Evolutionary conservation across 2,329 filamentous ascomycete genomes (phyloP).

Genomic region (Penicillium olsonii): DNA sequence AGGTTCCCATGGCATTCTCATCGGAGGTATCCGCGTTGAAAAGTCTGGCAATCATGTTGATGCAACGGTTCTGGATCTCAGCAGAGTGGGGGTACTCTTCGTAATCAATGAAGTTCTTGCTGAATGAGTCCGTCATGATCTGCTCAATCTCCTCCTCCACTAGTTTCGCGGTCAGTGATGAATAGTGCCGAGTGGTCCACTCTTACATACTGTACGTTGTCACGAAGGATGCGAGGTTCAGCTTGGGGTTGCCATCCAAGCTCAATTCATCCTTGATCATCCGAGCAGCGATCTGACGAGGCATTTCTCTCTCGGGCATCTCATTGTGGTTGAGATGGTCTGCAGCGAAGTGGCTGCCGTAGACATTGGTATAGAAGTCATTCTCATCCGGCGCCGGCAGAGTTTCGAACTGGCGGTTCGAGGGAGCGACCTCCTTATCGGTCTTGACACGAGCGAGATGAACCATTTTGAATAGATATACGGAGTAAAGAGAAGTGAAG

Average conservation of each 20-base stretch:
- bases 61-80: slow-evolving; percentile 88
- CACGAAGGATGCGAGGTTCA: slow-evolving; percentile 83
- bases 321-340: slow-evolving; percentile 77
- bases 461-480: slow-evolving; percentile 33
- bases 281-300: slow-evolving; percentile 86
- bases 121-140: slow-evolving; percentile 88
- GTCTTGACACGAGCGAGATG: slow-evolving; percentile 43
- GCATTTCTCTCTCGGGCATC: slow-evolving; percentile 92
- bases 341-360: slow-evolving; percentile 80
- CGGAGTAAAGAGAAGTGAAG: neutral
- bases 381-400: slow-evolving; percentile 44
- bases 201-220: slow-evolving; percentile 85
- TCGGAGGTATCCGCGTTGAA: slow-evolving; percentile 68
- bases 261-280: slow-evolving; percentile 96
- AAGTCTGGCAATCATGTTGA: slow-evolving; percentile 84
- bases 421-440: slow-evolving; percentile 38
- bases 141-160: slow-evolving; percentile 93
- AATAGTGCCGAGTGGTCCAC: neutral
- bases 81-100: slow-evolving; percentile 80
- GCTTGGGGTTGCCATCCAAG: slow-evolving; percentile 85
- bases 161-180: neutral
- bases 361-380: slow-evolving; percentile 73
- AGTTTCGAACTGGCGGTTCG: slow-evolving; percentile 44
- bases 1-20: slow-evolving; percentile 76
- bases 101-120: slow-evolving; percentile 94